Conservation (phyloP, 139 green algal genomes). For the Chlorella sorokiniana region DNA sequence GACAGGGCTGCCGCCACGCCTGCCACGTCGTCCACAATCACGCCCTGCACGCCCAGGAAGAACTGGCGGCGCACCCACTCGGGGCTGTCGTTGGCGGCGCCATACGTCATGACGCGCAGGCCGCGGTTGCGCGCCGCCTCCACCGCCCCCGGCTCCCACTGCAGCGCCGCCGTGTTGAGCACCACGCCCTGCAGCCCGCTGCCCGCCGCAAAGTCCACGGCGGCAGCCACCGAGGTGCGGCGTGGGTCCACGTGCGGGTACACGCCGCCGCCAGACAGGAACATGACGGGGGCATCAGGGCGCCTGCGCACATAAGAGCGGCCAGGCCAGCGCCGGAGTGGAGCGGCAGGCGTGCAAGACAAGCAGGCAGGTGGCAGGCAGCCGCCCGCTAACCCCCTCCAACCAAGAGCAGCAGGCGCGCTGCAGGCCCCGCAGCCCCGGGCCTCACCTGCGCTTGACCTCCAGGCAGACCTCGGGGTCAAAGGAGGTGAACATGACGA, state of each 20-base stretch:
- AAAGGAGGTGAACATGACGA: constrained; percentile 83
- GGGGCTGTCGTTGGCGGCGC: constrained; percentile 73
- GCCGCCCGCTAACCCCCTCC: background rate
- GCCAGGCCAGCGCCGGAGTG: too few species aligned
- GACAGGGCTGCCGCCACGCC: constrained; percentile 22
- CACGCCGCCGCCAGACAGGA: constrained; percentile 71
- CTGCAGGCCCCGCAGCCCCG: background rate
- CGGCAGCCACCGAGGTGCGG: constrained; percentile 68
- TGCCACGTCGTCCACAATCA: constrained; percentile 78
- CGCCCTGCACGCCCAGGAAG: constrained; percentile 72
- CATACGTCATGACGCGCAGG: constrained; percentile 82
- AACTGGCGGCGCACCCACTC: constrained; percentile 66
- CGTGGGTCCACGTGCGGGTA: constrained; percentile 68
- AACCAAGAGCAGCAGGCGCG: too few species aligned
- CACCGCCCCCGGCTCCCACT: constrained; percentile 37
- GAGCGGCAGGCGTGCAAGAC: background rate
- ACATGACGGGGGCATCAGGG: constrained; percentile 68
- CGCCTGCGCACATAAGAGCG: constrained; percentile 47
- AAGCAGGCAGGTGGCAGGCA: background rate
- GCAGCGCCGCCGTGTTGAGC: constrained; percentile 57
- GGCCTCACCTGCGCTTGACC: constrained; percentile 31
- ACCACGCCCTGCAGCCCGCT: constrained; percentile 72
- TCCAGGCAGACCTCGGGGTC: constrained; percentile 82
- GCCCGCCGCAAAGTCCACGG: constrained; percentile 62
- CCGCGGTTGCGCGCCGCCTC: constrained; percentile 36